Conservation (phyloP, 495 filamentous ascomycete genomes). For the Penicillium taxi region DNA sequence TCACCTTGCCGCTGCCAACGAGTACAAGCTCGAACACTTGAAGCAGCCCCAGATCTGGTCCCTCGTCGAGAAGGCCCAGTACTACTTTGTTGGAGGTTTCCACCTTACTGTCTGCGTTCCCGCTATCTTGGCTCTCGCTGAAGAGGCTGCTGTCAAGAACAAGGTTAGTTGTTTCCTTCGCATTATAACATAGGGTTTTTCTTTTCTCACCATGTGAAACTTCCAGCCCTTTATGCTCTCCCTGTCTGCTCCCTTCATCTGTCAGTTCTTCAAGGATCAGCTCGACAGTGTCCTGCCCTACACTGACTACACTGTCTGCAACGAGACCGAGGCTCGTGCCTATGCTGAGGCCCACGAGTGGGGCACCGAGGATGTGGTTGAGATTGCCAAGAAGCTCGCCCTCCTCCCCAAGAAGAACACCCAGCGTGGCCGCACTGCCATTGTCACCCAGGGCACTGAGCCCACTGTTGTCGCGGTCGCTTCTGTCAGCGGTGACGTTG, state of each 20-base stretch:
- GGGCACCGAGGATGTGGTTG: conserved; percentile 65
- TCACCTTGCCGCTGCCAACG: conserved; percentile 91
- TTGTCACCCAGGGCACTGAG: conserved; percentile 90
- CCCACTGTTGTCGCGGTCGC: conserved; percentile 75
- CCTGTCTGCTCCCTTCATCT: conserved; percentile 89
- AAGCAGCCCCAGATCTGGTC: conserved; percentile 86
- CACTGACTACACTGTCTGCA: conserved; percentile 95
- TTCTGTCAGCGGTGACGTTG: conserved; percentile 50
- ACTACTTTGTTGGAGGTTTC: conserved; percentile 91
- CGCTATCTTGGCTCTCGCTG: conserved; percentile 77
- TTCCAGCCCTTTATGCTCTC: conserved; percentile 70
- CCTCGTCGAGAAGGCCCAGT: conserved; percentile 75
- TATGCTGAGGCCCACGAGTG: conserved; percentile 74
- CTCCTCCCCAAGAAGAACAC: conserved; percentile 85
- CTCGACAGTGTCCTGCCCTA: conserved; percentile 77
- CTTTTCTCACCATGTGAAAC: conserved; percentile 4
- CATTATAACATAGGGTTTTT: neutral
- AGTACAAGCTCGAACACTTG: conserved; percentile 91
- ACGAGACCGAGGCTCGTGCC: conserved; percentile 85
- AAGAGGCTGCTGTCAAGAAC: conserved; percentile 80
- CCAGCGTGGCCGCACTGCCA: conserved; percentile 66
- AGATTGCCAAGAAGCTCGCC: conserved; percentile 80
- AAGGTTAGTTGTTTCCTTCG: conserved; percentile 46
- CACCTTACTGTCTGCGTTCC: conserved; percentile 83
- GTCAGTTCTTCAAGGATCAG: conserved; percentile 94